Base-by-base conservation (phyloP, 148 eudicot genomes). In the Fagopyrum esculentum region DNA sequence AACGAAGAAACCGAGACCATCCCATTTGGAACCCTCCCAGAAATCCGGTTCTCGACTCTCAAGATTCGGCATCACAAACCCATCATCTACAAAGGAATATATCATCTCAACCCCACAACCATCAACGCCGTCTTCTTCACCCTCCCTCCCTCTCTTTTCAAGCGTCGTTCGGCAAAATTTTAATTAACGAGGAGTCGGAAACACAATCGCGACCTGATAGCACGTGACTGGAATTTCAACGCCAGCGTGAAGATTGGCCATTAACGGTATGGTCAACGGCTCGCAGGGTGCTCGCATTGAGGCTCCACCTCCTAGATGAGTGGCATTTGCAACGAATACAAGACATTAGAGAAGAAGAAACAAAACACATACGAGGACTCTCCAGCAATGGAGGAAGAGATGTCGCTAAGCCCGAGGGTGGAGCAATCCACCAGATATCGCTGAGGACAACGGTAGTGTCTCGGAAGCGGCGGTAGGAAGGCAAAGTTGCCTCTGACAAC, bases 11-110 rank as follows among this genome's bases (percentile, higher is more conserved):
- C 99, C 99, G 48, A 95, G 69, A 49, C 48, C 85, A 73, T 95
- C 99, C 96, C 90, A 89, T 74, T 92, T 79, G 52, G 93, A 75
- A 0, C 99, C 99, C 75, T 95, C 99, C 91, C 91, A 95, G 69
- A 87, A 86, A 52, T 88, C 88, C 56, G 85, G 79, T 76, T 86
- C 73, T 16, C 35, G 69, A 2, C 99, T 96, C 0, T 91, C 92
- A 59, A 92, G 86, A 71, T 87, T 84, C 40, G 96, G 92, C 89
- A 92, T 55, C 19, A 88, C 77, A 71, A 75, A 79, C 45, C 87
- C 94, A 60, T 88, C 91, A 69, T 74, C 81, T 4, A 17, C 77
- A 72, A 76, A 81, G 54, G 73, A 16, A 17, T 79, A 82, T 50
- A 43, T 59, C 55, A 54, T 77, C 76, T 73, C 44, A 35, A 44